Conservation (phyloP, 441 rosid species). For the Melastoma candidum region DNA sequence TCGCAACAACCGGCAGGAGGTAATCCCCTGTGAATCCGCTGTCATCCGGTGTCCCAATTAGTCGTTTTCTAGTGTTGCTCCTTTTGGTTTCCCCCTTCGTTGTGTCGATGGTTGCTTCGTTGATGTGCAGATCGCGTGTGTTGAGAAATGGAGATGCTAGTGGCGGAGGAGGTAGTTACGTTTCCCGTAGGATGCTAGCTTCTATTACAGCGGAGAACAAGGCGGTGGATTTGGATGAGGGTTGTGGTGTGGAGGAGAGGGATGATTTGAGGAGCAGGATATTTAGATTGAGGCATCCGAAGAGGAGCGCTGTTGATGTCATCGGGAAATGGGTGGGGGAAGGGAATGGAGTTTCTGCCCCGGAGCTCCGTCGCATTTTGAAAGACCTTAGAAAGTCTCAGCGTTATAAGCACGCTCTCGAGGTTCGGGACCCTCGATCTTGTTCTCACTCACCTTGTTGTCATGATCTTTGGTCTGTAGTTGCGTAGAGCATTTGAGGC, state of each 20-base stretch:
- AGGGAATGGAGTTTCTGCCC: slow-evolving; percentile 45
- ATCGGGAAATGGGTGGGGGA: slow-evolving; percentile 73
- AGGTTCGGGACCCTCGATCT: slow-evolving; percentile 28
- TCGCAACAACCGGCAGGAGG: too few relatives aligned
- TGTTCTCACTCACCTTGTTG: neutral
- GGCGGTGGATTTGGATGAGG: slow-evolving; percentile 24
- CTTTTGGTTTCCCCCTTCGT: too few relatives aligned
- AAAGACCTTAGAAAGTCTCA: slow-evolving; percentile 61
- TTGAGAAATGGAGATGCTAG: neutral
- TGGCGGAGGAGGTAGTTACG: slow-evolving; percentile 1
- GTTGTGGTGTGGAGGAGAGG: slow-evolving; percentile 20
- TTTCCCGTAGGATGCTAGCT: slow-evolving; percentile 26
- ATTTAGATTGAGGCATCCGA: slow-evolving; percentile 69
- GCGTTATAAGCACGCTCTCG: slow-evolving; percentile 82
- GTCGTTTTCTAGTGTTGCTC: too few relatives aligned
- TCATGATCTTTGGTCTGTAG: neutral
- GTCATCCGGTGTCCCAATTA: too few relatives aligned
- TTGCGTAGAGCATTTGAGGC: slow-evolving; percentile 1
- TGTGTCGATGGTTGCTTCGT: neutral
- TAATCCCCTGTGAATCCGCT: too few relatives aligned
- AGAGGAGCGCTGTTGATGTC: slow-evolving; percentile 67
- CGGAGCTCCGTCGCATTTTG: slow-evolving; percentile 63
- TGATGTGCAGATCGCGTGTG: slow-evolving; percentile 2
- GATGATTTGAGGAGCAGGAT: slow-evolving; percentile 67
- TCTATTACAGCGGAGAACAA: slow-evolving; percentile 31